phyloP scores from a whole-genome alignment of 345 rosid genomes.

The Brassica nigra region DNA sequence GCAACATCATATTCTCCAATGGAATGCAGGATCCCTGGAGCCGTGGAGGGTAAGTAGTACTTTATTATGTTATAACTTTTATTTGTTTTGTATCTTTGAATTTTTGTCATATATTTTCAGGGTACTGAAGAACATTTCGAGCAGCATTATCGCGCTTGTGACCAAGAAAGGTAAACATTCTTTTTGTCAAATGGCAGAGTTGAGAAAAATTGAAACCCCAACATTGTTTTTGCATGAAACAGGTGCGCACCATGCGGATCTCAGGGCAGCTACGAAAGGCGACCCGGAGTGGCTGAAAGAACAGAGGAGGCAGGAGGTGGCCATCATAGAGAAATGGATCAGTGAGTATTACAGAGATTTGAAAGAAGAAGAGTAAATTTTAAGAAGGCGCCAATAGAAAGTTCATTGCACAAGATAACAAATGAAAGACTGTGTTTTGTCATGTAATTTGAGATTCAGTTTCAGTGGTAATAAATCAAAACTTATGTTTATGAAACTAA shows the following conservation, averaged over 20 bases:
- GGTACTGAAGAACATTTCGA: slow-evolving; percentile 67
- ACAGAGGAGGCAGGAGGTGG: slow-evolving; percentile 62
- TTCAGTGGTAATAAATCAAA: not conserved
- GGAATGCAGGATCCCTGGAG: slow-evolving; percentile 87
- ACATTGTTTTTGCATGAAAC: slow-evolving; percentile 2
- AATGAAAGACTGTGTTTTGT: slow-evolving; percentile 16
- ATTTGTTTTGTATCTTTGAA: not conserved
- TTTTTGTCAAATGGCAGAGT: not conserved
- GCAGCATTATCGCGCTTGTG: slow-evolving; percentile 66
- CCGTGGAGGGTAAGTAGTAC: slow-evolving; percentile 66
- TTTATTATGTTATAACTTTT: not conserved
- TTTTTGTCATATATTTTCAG: slow-evolving; percentile 35
- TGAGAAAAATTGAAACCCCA: not conserved
- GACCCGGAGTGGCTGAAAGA: slow-evolving; percentile 70
- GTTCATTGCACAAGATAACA: slow-evolving; percentile 11
- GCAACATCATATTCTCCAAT: slow-evolving; percentile 77
- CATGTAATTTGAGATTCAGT: slow-evolving; percentile 2
- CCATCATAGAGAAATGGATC: slow-evolving; percentile 60
- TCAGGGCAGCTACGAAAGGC: slow-evolving; percentile 53
- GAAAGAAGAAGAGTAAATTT: slow-evolving; percentile 26
- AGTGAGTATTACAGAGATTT: slow-evolving; percentile 55
- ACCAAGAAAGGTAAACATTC: slow-evolving; percentile 53
- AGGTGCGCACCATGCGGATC: slow-evolving; percentile 81
- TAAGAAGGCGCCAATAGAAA: slow-evolving; percentile 2
- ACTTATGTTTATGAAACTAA: not conserved